Conservation (phyloP, 1,139 yeast species). For the Protomyces inundatus region DNA sequence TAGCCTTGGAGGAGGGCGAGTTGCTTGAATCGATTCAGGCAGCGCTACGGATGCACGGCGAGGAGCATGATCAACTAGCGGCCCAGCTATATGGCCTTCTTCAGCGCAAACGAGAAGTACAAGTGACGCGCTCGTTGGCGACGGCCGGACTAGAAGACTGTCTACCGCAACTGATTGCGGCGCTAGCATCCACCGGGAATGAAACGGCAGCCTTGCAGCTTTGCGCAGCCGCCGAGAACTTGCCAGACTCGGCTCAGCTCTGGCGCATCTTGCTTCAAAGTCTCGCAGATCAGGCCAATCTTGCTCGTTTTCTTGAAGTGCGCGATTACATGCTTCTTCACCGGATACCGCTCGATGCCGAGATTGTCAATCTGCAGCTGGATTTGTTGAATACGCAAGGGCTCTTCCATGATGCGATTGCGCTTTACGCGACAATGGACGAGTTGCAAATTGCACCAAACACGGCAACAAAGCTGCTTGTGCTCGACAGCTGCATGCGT, state of each 20-base stretch:
- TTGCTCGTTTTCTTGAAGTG: constrained; percentile 2
- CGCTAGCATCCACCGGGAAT: neutral
- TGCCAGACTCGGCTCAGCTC: neutral
- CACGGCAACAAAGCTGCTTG: neutral
- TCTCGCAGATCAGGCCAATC: constrained; percentile 3
- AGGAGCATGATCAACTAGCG: neutral
- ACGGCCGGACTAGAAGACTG: neutral
- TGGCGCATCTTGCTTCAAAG: constrained; percentile 9
- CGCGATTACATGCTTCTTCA: constrained; percentile 8
- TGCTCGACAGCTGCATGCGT: constrained; percentile 11
- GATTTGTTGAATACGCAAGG: neutral
- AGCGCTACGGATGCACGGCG: neutral
- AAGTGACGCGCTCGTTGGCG: neutral
- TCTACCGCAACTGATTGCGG: neutral
- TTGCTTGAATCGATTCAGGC: neutral
- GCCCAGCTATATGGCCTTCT: neutral
- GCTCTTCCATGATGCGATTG: constrained; percentile 1
- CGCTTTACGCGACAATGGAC: constrained; percentile 2
- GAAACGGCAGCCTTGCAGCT: neutral
- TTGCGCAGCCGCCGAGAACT: neutral
- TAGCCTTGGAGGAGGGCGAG: neutral
- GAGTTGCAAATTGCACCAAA: neutral
- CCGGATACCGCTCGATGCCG: neutral
- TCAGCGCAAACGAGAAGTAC: neutral
- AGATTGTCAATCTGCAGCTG: constrained; percentile 9